Evolutionary conservation across 345 rosid genomes (phyloP).

Genomic region (Gossypium anomalum): DNA sequence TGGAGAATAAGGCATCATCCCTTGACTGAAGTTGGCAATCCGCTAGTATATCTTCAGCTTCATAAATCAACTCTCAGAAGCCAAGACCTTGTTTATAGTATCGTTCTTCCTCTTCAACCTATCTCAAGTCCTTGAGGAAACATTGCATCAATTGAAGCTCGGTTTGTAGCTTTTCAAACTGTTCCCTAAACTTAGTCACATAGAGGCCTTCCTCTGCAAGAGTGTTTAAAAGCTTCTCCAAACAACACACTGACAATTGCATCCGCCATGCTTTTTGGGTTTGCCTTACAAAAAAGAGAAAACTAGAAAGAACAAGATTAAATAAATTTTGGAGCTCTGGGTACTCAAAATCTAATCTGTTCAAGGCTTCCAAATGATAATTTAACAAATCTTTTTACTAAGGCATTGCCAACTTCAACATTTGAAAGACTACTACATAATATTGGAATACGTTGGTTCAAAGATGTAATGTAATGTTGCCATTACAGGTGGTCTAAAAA

Average conservation of each 20-base stretch:
- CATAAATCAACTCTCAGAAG: slow-evolving; percentile 36
- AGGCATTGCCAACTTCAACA: no score
- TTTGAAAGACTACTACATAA: no score
- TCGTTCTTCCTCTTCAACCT: slow-evolving; percentile 38
- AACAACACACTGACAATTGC: slow-evolving; percentile 1
- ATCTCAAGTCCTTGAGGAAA: slow-evolving; percentile 43
- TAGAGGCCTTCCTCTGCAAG: slow-evolving; percentile 29
- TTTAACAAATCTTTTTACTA: no score
- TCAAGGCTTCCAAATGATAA: not conserved
- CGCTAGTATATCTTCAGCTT: slow-evolving; percentile 30
- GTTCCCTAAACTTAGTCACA: slow-evolving; percentile 30
- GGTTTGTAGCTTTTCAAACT: slow-evolving; percentile 26
- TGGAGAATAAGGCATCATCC: not conserved
- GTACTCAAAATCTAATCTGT: not conserved
- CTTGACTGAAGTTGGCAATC: slow-evolving; percentile 22
- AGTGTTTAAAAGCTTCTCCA: slow-evolving; percentile 26
- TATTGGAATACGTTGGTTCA: no score
- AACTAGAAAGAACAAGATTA: not conserved
- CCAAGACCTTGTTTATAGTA: slow-evolving; percentile 26
- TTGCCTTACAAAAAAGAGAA: not conserved
- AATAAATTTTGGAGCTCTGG: not conserved
- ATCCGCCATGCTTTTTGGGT: not conserved
- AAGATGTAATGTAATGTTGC: no score
- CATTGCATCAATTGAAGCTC: slow-evolving; percentile 41
- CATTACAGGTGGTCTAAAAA: no score